Conservation (phyloP, 2,329 filamentous ascomycete genomes). For the Penicillium sumatraense region DNA sequence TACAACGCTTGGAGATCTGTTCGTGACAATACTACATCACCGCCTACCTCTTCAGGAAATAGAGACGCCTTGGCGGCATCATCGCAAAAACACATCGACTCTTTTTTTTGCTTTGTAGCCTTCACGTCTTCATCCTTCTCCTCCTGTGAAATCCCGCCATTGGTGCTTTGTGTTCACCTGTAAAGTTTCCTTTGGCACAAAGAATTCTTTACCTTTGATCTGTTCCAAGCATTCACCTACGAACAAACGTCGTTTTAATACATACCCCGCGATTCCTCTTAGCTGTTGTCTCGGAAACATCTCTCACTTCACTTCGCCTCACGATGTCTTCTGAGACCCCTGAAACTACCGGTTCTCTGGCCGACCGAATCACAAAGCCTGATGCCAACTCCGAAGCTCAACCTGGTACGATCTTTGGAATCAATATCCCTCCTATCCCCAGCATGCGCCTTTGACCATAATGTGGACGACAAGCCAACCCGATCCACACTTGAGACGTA, state of each 20-base stretch:
- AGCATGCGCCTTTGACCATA: neutral
- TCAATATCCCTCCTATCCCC: slow-evolving; percentile 18
- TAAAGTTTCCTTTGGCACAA: neutral
- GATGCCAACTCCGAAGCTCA: slow-evolving; percentile 45
- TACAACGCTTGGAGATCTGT: too few species aligned
- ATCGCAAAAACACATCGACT: neutral
- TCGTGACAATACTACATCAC: neutral
- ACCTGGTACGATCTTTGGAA: slow-evolving; percentile 33
- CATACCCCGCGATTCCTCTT: slow-evolving; percentile 8
- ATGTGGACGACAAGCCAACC: neutral
- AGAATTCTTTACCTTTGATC: neutral
- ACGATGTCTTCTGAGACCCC: slow-evolving; percentile 45
- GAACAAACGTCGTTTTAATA: neutral
- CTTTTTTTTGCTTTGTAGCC: neutral
- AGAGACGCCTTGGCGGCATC: neutral
- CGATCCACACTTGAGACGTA: neutral
- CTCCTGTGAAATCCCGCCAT: neutral
- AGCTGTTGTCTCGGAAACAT: slow-evolving; percentile 1
- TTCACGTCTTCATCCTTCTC: neutral
- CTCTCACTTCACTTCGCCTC: neutral
- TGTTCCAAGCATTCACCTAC: neutral
- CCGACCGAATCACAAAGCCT: slow-evolving; percentile 53
- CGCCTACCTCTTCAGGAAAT: neutral
- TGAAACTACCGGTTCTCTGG: slow-evolving; percentile 46
- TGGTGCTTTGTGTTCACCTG: neutral